phyloP scores from a whole-genome alignment of 179 eudicot species.

The Amaranthus tricolor region DNA sequence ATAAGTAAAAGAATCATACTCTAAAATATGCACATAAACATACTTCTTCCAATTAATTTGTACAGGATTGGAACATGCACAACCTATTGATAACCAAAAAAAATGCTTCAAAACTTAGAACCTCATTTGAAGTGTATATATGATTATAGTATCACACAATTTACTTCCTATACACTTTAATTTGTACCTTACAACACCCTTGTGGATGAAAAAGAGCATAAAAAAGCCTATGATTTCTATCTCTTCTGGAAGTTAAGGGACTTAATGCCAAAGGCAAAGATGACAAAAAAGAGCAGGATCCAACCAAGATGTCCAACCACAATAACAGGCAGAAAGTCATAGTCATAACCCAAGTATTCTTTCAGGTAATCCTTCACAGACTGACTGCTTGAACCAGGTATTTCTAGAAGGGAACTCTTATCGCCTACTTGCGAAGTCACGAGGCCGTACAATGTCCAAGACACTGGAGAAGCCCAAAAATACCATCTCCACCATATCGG shows the following conservation, averaged over 20 bases:
- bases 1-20: too few species aligned
- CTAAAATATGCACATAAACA: too few species aligned
- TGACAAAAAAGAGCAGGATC: constrained; percentile 52
- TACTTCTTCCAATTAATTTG: too few species aligned
- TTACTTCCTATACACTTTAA: not conserved
- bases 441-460: constrained; percentile 80
- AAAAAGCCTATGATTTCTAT: constrained; percentile 20
- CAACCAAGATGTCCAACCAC: constrained; percentile 62
- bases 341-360: constrained; percentile 46
- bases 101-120: too few species aligned
- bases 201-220: too few species aligned
- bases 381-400: constrained; percentile 43
- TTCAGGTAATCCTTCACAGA: constrained; percentile 47
- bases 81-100: too few species aligned
- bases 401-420: constrained; percentile 23
- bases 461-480: constrained; percentile 79
- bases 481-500: constrained; percentile 99
- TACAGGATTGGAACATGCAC: too few species aligned
- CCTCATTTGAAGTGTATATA: too few species aligned
- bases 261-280: constrained; percentile 72
- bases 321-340: constrained; percentile 60
- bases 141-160: constrained; percentile 16
- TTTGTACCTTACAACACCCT: not conserved
- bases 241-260: constrained; percentile 74
- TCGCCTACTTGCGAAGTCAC: constrained; percentile 81